Conservation (phyloP, 2,329 filamentous ascomycete genomes). For the Colletotrichum spinosum region DNA sequence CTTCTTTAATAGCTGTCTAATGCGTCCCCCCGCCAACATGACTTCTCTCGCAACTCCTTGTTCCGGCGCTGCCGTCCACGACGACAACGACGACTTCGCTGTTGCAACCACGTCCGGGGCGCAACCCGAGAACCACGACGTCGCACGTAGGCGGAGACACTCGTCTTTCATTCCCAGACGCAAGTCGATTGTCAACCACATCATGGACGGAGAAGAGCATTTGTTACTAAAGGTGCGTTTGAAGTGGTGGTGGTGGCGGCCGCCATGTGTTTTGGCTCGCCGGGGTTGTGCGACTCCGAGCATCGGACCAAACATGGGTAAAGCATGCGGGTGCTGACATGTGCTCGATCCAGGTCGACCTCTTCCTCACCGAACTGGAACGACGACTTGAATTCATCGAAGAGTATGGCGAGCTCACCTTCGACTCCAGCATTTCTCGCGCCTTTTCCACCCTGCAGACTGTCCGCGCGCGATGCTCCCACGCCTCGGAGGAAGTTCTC, state of each 20-base stretch:
- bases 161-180: conserved; percentile 69
- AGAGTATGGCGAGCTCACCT: conserved; percentile 83
- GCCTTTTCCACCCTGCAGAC: conserved; percentile 89
- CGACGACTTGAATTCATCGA: conserved; percentile 89
- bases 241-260: neutral
- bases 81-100: conserved; percentile 47
- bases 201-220: conserved; percentile 73
- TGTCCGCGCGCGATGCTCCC: conserved; percentile 87
- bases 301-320: conserved; percentile 4
- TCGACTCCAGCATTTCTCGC: conserved; percentile 85
- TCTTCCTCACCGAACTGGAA: conserved; percentile 88
- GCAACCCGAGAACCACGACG: conserved; percentile 46
- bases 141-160: conserved; percentile 60
- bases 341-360: conserved; percentile 68
- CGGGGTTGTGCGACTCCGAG: conserved; percentile 9
- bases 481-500: conserved; percentile 90
- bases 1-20: conserved; percentile 12
- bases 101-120: conserved; percentile 55
- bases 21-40: conserved; percentile 45
- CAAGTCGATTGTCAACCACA: conserved; percentile 69
- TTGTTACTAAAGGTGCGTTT: conserved; percentile 65
- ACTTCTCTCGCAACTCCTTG: conserved; percentile 52
- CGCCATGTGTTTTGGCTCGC: neutral
- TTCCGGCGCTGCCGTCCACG: conserved; percentile 45
- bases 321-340: conserved; percentile 16